Evolutionary conservation across 148 eudicot species (phyloP), one percentile per base, ranked within the genome.

Genomic region (Fagopyrum esculentum): DNA sequence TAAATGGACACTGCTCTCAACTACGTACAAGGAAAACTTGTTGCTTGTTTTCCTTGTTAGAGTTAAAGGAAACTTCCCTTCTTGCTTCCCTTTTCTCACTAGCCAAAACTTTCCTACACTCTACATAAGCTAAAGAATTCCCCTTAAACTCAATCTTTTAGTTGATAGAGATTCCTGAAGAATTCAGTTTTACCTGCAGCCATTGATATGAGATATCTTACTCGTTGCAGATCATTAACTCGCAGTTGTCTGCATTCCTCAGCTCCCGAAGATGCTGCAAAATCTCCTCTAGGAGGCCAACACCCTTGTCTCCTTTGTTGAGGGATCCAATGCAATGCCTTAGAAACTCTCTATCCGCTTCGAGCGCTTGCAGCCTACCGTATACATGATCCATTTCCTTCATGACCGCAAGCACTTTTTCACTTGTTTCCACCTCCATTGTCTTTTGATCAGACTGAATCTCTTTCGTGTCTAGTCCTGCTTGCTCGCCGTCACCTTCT

Each of bases 321-420:
- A 89, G 72, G 13, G 89, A 89, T 69, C 85, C 72, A 26, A 87
- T 74, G 76, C 93, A 89, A 45, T 89, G 91, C 87, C 87, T 89
- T 60, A 85, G 85, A 74, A 89, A 87, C 84, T 88, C 91, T 69
- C 86, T 80, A 72, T 91, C 91, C 0, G 86, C 90, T 82, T 89
- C 93, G 1, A 89, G 83, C 45, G 88, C 88, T 76, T 87, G 91
- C 29, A 91, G 56, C 83, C 96, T 85, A 46, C 81, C 85, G 60
- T 91, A 87, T 3, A 91, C 86, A 81, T 82, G 91, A 79, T 87
- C 90, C 46, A 88, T 83, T 77, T 90, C 92, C 78, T 88, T 89
- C 81, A 84, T 87, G 47, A 85, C 76, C 0, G 73, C 85, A 49
- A 77, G 45, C 29, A 63, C 60, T 70, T 82, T 80, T 19, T 66